Percentiles rank a stretch among this genome's conserved stretches.
phyloP scores from a whole-genome alignment of 2,329 filamentous ascomycete species.

The Aspergillus ochraceus region DNA sequence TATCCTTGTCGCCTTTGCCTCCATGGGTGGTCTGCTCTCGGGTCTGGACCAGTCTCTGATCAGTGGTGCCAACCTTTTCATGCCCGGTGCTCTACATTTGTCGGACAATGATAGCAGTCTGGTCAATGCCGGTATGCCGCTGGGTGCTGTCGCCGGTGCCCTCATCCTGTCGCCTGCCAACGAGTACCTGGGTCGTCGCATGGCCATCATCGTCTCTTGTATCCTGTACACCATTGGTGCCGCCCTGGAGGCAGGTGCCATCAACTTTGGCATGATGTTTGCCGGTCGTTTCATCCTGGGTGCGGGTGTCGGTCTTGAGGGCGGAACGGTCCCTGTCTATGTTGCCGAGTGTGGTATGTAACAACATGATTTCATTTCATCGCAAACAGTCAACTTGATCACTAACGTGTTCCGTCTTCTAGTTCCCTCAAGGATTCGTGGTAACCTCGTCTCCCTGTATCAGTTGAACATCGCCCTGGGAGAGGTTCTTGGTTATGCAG shows the following conservation, averaged over 20 bases:
- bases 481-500: conserved; percentile 71
- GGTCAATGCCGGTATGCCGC: conserved; percentile 69
- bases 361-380: background rate
- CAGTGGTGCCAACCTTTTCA: conserved; percentile 64
- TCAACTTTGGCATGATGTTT: conserved; percentile 72
- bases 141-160: conserved; percentile 70
- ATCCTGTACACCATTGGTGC: conserved; percentile 70
- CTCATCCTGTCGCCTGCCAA: conserved; percentile 66
- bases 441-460: conserved; percentile 72
- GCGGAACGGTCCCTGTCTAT: conserved; percentile 73
- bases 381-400: conserved; percentile 27
- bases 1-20: conserved; percentile 69
- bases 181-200: conserved; percentile 65
- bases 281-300: conserved; percentile 68
- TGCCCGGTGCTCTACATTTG: conserved; percentile 61
- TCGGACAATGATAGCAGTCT: conserved; percentile 60
- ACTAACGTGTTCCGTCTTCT: conserved; percentile 22
- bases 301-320: conserved; percentile 69
- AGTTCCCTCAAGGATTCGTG: conserved; percentile 65
- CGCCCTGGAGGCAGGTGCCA: conserved; percentile 65
- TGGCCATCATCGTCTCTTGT: conserved; percentile 69
- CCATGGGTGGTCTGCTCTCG: conserved; percentile 71
- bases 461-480: conserved; percentile 76
- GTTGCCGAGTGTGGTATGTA: conserved; percentile 60
- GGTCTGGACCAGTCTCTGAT: conserved; percentile 74